Conservation (phyloP, 768 basidiomycete genomes). For the Termitomyces sp. region DNA sequence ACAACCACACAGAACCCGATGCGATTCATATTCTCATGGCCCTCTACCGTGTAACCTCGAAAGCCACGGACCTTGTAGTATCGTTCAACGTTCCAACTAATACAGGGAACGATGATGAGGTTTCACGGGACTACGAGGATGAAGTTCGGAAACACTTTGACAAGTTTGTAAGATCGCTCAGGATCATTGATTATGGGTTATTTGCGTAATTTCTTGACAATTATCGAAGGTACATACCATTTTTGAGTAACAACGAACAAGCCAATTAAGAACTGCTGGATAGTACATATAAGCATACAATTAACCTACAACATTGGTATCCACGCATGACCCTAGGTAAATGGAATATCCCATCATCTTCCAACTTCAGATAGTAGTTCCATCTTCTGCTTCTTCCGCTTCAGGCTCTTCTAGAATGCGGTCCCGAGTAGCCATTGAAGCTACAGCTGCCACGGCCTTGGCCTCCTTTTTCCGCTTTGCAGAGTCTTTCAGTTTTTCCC, state of each 20-base stretch:
- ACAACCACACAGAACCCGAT: constrained; percentile 56
- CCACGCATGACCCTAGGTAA: not conserved
- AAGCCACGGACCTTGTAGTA: constrained; percentile 76
- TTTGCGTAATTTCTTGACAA: constrained; percentile 70
- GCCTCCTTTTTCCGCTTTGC: constrained; percentile 83
- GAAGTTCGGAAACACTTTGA: constrained; percentile 45
- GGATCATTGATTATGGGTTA: constrained; percentile 61
- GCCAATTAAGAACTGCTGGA: not conserved
- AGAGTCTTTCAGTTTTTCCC: constrained; percentile 88
- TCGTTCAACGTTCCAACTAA: constrained; percentile 75
- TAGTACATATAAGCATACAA: not conserved
- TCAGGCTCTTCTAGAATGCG: constrained; percentile 74
- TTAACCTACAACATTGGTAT: constrained; percentile 6
- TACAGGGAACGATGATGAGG: constrained; percentile 38
- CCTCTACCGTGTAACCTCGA: constrained; percentile 69
- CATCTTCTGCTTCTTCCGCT: constrained; percentile 43
- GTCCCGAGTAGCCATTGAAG: constrained; percentile 46
- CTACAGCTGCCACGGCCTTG: constrained; percentile 45
- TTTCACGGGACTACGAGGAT: constrained; percentile 30
- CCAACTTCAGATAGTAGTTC: constrained; percentile 16
- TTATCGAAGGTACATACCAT: too few relatives aligned
- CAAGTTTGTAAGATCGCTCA: constrained; percentile 50
- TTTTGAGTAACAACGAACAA: too few relatives aligned
- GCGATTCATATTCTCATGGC: constrained; percentile 74
- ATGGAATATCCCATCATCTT: not conserved